Conservation (phyloP, 129 eudicot genomes). For the Solidago caesia region DNA sequence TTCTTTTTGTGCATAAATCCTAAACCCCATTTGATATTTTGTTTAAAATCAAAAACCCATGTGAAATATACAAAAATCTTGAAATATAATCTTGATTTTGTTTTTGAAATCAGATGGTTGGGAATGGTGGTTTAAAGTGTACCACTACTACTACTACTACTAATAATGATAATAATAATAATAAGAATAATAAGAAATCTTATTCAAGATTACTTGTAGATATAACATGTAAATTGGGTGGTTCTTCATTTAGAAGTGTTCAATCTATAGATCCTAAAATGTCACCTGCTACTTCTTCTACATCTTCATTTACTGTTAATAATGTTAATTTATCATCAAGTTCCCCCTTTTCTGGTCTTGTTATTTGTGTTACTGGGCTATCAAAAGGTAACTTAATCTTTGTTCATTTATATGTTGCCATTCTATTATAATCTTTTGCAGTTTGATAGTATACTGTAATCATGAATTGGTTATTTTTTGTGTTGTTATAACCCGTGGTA, state of each 20-base stretch:
- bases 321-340: constrained; percentile 21
- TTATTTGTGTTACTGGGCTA: constrained; percentile 87
- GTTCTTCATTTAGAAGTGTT: constrained; percentile 46
- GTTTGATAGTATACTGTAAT: background rate
- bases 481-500: background rate
- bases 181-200: constrained; percentile 37
- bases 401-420: background rate
- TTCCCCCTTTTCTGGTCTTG: constrained; percentile 72
- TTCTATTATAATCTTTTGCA: background rate
- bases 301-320: constrained; percentile 32
- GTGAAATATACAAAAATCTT: constrained; percentile 3
- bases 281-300: constrained; percentile 48
- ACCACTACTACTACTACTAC: background rate
- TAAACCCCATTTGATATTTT: constrained; percentile 2
- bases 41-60: constrained; percentile 21
- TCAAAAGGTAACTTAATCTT: constrained; percentile 61
- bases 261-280: constrained; percentile 38
- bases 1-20: background rate
- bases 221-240: constrained; percentile 44
- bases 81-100: constrained; percentile 5
- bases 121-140: constrained; percentile 50
- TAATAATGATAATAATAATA: constrained; percentile 17
- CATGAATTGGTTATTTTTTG: background rate
- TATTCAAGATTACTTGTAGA: constrained; percentile 65
- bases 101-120: constrained; percentile 38